Evolutionary conservation across 148 eudicot genomes (phyloP), one percentile per base, ranked within the genome.

Genomic region (Cornus suecica): DNA sequence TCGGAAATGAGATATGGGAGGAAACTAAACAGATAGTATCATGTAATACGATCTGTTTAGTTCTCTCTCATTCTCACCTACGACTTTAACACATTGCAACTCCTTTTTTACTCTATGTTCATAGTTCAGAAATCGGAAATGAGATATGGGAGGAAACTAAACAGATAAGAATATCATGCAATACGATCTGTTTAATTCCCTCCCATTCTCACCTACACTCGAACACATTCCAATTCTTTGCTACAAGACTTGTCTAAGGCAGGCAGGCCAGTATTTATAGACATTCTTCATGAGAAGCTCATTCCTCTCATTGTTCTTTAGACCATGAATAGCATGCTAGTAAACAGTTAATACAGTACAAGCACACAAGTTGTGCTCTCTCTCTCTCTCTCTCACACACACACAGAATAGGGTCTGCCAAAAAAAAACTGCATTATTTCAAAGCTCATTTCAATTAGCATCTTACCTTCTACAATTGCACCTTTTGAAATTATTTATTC

Each of bases 331-430:
- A 2, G n/a, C 61, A 56, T 56, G 61, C 61, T 15, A 56, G 62
- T 3, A n/a, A 58, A 58, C 24, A 25, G 62, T 58, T 58, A 22
- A 20, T 58, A 58, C 6, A 58, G 23, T 2, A 22, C 62, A 2
- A 58, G 24, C 62, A 58, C 62, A 58, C 2, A 52, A 14, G 0
- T 20, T 52, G 20, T 52, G 42, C 1, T 8, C 56, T 51, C 56
- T 51, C 56, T 51, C 56, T 52, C 58, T 58, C 62, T 58, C 62
- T 58, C 25, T 58, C 62, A 51, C 56, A 51, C 56, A 56, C 61
- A 18, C 61, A 56, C n/a, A 45, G 10, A 45, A 13, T 14, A 48
- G 2, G 45, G 9, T 41, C 45, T 4, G 45, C 45, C 9, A n/a
- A n/a, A n/a, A n/a, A 37, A 37, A 37, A 37, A 37, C 42, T 37